phyloP scores from a whole-genome alignment of 208 protist genomes.

The Crithidia thermophila region DNA sequence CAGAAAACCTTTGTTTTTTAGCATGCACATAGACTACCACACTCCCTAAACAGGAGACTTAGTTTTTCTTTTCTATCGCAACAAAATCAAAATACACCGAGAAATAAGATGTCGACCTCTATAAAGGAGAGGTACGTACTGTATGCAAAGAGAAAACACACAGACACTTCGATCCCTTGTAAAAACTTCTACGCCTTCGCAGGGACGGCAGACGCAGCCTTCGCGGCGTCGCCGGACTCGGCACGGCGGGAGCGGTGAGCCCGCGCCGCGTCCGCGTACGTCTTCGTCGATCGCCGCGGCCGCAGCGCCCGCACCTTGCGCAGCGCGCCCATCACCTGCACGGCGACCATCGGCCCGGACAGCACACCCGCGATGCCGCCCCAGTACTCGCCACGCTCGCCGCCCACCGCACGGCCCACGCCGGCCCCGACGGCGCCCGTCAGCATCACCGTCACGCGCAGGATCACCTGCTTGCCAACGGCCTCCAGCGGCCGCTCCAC shows the following conservation, averaged over 20 bases:
- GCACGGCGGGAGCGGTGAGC: constrained; percentile 19
- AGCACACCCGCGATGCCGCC: constrained; percentile 55
- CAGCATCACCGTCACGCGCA: constrained; percentile 45
- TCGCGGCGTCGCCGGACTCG: neutral
- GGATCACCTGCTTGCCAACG: constrained; percentile 23
- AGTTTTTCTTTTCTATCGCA: neutral
- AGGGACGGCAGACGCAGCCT: neutral
- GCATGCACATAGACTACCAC: too few species aligned
- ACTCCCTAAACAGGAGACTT: too few species aligned
- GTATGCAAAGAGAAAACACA: too few species aligned
- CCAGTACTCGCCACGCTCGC: constrained; percentile 78
- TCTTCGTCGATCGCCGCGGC: constrained; percentile 8
- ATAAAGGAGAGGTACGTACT: too few species aligned
- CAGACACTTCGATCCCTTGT: too few species aligned
- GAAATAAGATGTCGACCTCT: too few species aligned
- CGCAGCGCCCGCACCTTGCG: constrained; percentile 25
- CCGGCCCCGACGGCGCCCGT: constrained; percentile 49
- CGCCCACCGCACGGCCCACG: constrained; percentile 45
- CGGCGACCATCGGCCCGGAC: constrained; percentile 32
- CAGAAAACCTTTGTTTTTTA: too few species aligned
- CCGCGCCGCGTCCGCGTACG: constrained; percentile 6
- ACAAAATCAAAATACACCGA: too few species aligned
- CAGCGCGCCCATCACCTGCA: constrained; percentile 19
- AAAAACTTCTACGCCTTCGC: neutral
- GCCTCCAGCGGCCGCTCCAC: constrained; percentile 31